Conservation (phyloP, 129 eudicot genomes). For the Flaveria robusta region DNA sequence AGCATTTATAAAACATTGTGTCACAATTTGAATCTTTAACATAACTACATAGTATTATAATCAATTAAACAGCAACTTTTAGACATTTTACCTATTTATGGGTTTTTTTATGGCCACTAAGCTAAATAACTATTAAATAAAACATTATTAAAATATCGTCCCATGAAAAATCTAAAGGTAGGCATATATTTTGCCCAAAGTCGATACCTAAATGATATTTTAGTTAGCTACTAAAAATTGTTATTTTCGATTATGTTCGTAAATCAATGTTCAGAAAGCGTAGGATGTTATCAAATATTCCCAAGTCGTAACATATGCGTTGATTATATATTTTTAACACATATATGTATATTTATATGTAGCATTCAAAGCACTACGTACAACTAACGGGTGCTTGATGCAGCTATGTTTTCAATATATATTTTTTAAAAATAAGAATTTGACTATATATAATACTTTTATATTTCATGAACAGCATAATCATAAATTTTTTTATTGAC, state of each 20-base stretch:
- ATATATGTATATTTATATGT: no score
- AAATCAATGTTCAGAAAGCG: no score
- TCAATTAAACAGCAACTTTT: slow-evolving; percentile 13
- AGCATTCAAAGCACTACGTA: no score
- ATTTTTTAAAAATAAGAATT: no score
- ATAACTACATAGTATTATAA: not conserved
- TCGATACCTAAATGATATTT: not conserved
- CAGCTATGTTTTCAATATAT: no score
- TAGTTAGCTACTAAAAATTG: not conserved
- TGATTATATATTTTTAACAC: no score
- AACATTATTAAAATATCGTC: not conserved
- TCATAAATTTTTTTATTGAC: no score
- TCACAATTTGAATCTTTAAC: not conserved
- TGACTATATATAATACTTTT: no score
- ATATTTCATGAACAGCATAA: no score
- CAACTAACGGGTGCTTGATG: no score
- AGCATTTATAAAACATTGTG: not conserved
- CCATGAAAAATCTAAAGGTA: not conserved
- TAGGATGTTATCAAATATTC: no score
- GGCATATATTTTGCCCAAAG: not conserved
- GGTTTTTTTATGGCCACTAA: not conserved
- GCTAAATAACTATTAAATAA: not conserved
- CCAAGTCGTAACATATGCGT: no score
- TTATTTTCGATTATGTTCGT: not conserved
- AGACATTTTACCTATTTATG: not conserved